Evolutionary conservation across 2,329 filamentous ascomycete genomes (phyloP).

Genomic region (Neonectria ditissima): DNA sequence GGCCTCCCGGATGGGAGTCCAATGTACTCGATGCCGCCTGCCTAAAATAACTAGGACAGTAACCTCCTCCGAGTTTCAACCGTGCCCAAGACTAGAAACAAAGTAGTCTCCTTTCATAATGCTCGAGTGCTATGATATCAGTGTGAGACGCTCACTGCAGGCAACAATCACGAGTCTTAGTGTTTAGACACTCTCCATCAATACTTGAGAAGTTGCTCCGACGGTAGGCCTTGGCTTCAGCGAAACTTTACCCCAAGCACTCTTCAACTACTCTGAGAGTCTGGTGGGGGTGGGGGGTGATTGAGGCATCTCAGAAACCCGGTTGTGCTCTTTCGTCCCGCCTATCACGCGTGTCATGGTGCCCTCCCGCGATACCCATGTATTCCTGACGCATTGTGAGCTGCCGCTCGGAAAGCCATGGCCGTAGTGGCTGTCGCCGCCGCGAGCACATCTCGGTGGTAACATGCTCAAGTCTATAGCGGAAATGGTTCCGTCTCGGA

Average conservation of each 20-base stretch:
- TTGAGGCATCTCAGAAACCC: no score
- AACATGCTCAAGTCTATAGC: no score
- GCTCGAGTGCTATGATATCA: slow-evolving; percentile 49
- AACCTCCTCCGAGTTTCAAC: slow-evolving; percentile 50
- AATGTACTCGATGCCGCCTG: slow-evolving; percentile 59
- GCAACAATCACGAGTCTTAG: slow-evolving; percentile 62
- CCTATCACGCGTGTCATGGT: neutral
- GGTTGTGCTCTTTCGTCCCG: slow-evolving; percentile 45
- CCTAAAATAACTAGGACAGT: slow-evolving; percentile 54
- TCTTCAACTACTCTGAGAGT: slow-evolving; percentile 50
- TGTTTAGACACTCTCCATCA: slow-evolving; percentile 65
- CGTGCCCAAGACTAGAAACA: slow-evolving; percentile 56
- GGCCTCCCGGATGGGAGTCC: slow-evolving; percentile 60
- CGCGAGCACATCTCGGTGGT: slow-evolving; percentile 45
- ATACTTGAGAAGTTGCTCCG: slow-evolving; percentile 61
- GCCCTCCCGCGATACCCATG: no score
- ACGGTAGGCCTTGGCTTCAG: slow-evolving; percentile 49
- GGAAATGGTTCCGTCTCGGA: no score
- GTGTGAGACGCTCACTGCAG: slow-evolving; percentile 50
- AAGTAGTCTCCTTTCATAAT: slow-evolving; percentile 42
- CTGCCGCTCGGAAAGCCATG: no score
- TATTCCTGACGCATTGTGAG: no score
- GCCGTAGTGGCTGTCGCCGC: no score
- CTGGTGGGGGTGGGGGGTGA: no score
- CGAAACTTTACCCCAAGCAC: slow-evolving; percentile 52